Evolutionary conservation across 495 filamentous ascomycete genomes (phyloP).

Genomic region (Xanthoparmelia taractica): DNA sequence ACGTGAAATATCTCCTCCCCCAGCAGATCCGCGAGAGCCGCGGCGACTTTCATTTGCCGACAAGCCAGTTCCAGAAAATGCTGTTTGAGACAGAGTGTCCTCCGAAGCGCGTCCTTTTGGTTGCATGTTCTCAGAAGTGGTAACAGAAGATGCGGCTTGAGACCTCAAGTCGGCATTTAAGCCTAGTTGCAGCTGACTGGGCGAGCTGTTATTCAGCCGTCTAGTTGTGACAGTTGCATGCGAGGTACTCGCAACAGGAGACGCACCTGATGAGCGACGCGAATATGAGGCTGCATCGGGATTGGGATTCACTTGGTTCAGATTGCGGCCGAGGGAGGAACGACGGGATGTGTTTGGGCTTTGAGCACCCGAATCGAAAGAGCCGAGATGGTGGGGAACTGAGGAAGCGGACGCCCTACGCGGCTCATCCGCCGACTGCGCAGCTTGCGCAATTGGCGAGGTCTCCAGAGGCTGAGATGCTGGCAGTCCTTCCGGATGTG

Average conservation of each 20-base stretch:
- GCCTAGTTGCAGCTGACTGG: constrained; percentile 28
- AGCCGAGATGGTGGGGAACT: constrained; percentile 10
- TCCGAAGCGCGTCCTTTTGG: constrained; percentile 23
- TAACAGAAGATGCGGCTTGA: constrained; percentile 8
- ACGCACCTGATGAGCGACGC: constrained; percentile 29
- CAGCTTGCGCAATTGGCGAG: constrained; percentile 11
- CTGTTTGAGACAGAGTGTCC: constrained; percentile 25
- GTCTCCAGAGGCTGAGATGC: constrained; percentile 23
- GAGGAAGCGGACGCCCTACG: constrained; percentile 19
- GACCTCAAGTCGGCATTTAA: constrained; percentile 17
- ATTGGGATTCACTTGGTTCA: constrained; percentile 15
- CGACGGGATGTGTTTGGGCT: constrained; percentile 18
- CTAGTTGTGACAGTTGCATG: constrained; percentile 18
- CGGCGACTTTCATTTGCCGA: constrained; percentile 9
- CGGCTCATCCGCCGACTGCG: constrained; percentile 13
- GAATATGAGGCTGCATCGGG: constrained; percentile 21
- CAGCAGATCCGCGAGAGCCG: constrained; percentile 12
- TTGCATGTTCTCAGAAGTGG: constrained; percentile 22
- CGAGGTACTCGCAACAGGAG: constrained; percentile 15
- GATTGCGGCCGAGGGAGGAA: constrained; percentile 20
- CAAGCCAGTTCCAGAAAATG: constrained; percentile 4
- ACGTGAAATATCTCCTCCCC: constrained; percentile 17
- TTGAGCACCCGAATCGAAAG: constrained; percentile 10
- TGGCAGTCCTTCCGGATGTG: constrained; percentile 28
- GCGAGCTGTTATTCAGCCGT: constrained; percentile 26